These are phyloP conservation scores for Fusarium heterosporum DNA, from an alignment of 2,329 filamentous ascomycete species.

Conservation along the genomic window DNA sequence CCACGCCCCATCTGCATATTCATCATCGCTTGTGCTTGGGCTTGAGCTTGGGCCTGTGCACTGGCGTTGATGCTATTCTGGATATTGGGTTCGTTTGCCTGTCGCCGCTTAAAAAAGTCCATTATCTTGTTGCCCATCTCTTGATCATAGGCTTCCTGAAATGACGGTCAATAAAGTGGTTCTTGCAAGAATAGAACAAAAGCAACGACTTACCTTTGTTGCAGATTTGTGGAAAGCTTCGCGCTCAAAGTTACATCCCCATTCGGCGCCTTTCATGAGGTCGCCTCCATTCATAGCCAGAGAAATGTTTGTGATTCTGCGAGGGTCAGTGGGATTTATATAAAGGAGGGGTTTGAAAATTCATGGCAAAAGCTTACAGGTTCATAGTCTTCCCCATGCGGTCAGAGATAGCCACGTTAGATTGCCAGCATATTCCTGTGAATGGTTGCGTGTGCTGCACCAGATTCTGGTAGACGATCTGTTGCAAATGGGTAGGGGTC, in stretches of 20 bases:
- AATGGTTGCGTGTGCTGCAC: constrained; percentile 50
- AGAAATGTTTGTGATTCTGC: constrained; percentile 64
- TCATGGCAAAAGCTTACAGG: constrained; percentile 52
- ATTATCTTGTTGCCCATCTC: constrained; percentile 59
- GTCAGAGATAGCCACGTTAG: constrained; percentile 53
- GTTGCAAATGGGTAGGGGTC: constrained; percentile 50
- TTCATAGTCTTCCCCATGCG: constrained; percentile 58
- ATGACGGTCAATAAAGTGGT: constrained; percentile 34
- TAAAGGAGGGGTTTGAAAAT: neutral
- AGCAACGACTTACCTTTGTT: constrained; percentile 58
- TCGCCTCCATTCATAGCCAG: constrained; percentile 59
- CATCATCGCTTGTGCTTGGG: constrained; percentile 61
- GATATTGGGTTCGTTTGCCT: constrained; percentile 61
- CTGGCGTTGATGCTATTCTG: constrained; percentile 63
- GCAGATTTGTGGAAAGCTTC: constrained; percentile 59
- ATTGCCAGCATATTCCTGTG: constrained; percentile 55
- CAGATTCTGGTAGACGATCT: constrained; percentile 57
- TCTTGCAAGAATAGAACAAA: neutral
- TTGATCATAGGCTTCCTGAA: constrained; percentile 63
- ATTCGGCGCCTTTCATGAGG: constrained; percentile 55
- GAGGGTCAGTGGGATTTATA: constrained; percentile 30
- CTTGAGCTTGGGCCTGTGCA: constrained; percentile 53
- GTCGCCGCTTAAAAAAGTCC: constrained; percentile 64
- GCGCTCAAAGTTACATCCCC: constrained; percentile 61
- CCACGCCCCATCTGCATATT: constrained; percentile 66